These are phyloP conservation scores for Tetrapyrgos nigripes DNA, from an alignment of 1,284 basidiomycete species.

Conservation along the genomic window DNA sequence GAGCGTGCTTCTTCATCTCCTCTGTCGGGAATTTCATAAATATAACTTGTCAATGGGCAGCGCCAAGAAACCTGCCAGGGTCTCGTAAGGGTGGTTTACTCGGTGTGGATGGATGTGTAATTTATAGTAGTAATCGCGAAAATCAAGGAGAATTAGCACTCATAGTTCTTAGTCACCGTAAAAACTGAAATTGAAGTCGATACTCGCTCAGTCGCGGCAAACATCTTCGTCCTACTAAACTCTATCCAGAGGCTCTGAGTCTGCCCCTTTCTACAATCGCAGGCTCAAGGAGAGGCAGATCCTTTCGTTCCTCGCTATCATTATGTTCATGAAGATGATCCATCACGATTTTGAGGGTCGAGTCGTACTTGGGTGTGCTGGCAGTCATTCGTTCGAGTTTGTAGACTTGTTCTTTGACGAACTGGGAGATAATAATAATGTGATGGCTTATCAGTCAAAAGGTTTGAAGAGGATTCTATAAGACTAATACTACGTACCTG, in stretches of 20 bases:
- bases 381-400: conserved; percentile 50
- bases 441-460: too few relatives aligned
- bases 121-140: too few relatives aligned
- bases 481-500: too few relatives aligned
- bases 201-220: conserved; percentile 63
- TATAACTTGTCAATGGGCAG: conserved; percentile 66
- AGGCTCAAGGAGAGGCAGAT: conserved; percentile 60
- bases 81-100: conserved; percentile 71
- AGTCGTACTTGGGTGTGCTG: conserved; percentile 50
- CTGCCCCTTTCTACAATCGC: conserved; percentile 49
- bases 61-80: conserved; percentile 58
- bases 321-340: conserved; percentile 57
- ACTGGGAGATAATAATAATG: too few relatives aligned
- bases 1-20: conserved; percentile 63
- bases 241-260: conserved; percentile 48
- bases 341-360: conserved; percentile 49
- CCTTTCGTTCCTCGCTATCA: conserved; percentile 60
- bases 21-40: conserved; percentile 64
- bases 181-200: not conserved
- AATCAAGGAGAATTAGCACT: not conserved
- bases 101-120: conserved; percentile 57
- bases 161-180: too few relatives aligned
- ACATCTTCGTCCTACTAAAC: conserved; percentile 67
- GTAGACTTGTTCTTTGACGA: conserved; percentile 56
- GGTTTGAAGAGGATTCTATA: too few relatives aligned